A percentile compares a stretch with the other conserved stretches of the same genome.
Conservation (phyloP, 345 rosid species). For the Boechera retrofracta region DNA sequence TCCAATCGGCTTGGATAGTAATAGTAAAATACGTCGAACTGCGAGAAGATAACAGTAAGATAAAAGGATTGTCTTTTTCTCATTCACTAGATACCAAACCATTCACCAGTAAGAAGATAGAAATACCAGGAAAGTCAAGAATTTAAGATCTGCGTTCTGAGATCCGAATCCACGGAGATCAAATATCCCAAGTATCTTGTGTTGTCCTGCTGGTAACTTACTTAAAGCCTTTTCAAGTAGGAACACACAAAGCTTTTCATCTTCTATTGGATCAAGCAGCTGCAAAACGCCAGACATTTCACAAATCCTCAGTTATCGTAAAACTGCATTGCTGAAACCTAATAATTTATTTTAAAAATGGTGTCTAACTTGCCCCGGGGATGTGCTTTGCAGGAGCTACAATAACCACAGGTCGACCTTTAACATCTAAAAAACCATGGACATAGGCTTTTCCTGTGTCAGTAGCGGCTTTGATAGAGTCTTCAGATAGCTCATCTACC, state of each 20-base stretch:
- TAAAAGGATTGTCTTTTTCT: neutral
- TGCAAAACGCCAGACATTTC: slow-evolving; percentile 39
- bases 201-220: slow-evolving; percentile 72
- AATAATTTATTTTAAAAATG: neutral
- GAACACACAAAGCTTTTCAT: slow-evolving; percentile 79
- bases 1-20: slow-evolving; percentile 90
- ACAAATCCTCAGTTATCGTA: slow-evolving; percentile 1
- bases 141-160: slow-evolving; percentile 75
- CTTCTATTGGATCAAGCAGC: slow-evolving; percentile 69
- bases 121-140: slow-evolving; percentile 79
- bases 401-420: slow-evolving; percentile 75
- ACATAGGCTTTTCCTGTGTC: slow-evolving; percentile 79
- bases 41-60: slow-evolving; percentile 38
- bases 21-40: slow-evolving; percentile 88
- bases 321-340: slow-evolving; percentile 18
- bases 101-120: slow-evolving; percentile 7
- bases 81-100: slow-evolving; percentile 14
- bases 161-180: slow-evolving; percentile 79
- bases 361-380: slow-evolving; percentile 63
- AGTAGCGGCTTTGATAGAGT: slow-evolving; percentile 61
- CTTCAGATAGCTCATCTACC: slow-evolving; percentile 70
- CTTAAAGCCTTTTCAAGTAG: slow-evolving; percentile 78
- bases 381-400: slow-evolving; percentile 86
- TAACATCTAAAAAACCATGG: slow-evolving; percentile 71
- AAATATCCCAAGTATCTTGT: slow-evolving; percentile 72